phyloP scores from a whole-genome alignment of 148 eudicot species.

The Rhododendron griersonianum region DNA sequence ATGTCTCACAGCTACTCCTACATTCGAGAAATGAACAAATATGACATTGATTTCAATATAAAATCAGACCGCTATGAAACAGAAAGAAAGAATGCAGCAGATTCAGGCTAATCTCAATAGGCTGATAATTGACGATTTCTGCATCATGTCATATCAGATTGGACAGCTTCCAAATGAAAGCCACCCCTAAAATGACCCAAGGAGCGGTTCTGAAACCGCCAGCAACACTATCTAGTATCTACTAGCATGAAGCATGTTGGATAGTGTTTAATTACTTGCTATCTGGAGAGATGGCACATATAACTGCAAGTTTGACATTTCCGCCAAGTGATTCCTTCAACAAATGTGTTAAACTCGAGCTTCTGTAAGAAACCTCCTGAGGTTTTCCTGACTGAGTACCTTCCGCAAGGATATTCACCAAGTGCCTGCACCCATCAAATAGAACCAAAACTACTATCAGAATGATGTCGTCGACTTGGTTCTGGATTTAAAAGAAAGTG shows the following conservation, averaged over 20 bases:
- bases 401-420: slow-evolving; percentile 66
- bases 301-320: slow-evolving; percentile 74
- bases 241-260: neutral
- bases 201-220: neutral
- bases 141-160: neutral
- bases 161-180: neutral
- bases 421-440: slow-evolving; percentile 45
- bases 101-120: neutral
- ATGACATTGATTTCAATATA: neutral
- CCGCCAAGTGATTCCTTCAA: slow-evolving; percentile 88
- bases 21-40: slow-evolving; percentile 18
- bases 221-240: neutral
- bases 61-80: neutral
- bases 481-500: neutral
- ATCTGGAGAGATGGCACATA: slow-evolving; percentile 72
- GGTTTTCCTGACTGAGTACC: slow-evolving; percentile 35
- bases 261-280: slow-evolving; percentile 40
- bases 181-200: neutral
- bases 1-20: slow-evolving; percentile 65
- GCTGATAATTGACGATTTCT: neutral
- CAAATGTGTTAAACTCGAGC: slow-evolving; percentile 70
- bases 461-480: neutral
- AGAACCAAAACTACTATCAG: neutral
- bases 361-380: slow-evolving; percentile 47
- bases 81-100: neutral